Conservation (phyloP, 768 basidiomycete species). For the Suillus lakei region DNA sequence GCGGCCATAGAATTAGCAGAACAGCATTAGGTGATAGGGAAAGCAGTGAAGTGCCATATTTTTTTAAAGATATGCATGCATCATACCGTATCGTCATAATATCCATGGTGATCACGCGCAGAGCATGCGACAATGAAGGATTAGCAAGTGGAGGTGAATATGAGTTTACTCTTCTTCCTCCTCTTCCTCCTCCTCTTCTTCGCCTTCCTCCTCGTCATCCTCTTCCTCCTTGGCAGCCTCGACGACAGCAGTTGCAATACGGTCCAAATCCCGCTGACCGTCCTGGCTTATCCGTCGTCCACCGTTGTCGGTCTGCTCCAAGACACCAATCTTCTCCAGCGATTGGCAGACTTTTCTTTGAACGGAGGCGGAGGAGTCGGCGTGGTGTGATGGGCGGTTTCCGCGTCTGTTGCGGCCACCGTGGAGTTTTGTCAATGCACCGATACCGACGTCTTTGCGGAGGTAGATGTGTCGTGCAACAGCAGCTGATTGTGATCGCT, state of each 20-base stretch:
- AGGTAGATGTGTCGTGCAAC: slow-evolving; percentile 99
- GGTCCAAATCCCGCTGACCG: slow-evolving; percentile 94
- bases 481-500: slow-evolving; percentile 60
- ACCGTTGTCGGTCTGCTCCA: slow-evolving; percentile 92
- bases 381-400: slow-evolving; percentile 96
- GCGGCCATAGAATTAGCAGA: not conserved
- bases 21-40: slow-evolving; percentile 1
- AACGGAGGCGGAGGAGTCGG: slow-evolving; percentile 81
- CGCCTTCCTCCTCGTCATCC: slow-evolving; percentile 76
- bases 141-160: slow-evolving; percentile 21
- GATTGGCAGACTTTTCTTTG: slow-evolving; percentile 97
- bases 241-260: slow-evolving; percentile 89
- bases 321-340: slow-evolving; percentile 97
- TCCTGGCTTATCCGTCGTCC: slow-evolving; percentile 97
- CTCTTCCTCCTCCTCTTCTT: slow-evolving; percentile 62
- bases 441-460: slow-evolving; percentile 95
- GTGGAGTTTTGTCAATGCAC: slow-evolving; percentile 93
- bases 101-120: slow-evolving; percentile 26
- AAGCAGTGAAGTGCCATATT: slow-evolving; percentile 31
- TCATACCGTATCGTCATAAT: slow-evolving; percentile 47
- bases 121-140: slow-evolving; percentile 25
- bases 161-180: slow-evolving; percentile 47
- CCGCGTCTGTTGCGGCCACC: slow-evolving; percentile 96
- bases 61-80: slow-evolving; percentile 35
- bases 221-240: slow-evolving; percentile 77